Base-by-base conservation (phyloP, 106 monocot species). In the Vanilla planifolia region DNA sequence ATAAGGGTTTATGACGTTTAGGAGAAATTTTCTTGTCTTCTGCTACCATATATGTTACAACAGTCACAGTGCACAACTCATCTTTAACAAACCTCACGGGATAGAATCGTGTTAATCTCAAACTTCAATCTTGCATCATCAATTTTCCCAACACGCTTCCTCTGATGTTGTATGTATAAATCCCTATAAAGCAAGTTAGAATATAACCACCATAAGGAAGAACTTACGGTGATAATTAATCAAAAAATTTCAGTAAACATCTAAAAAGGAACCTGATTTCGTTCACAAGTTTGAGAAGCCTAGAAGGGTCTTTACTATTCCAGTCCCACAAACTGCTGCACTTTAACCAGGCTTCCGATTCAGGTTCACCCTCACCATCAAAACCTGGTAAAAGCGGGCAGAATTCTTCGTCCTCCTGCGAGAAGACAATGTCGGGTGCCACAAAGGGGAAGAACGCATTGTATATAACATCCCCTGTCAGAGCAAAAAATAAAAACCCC, bases 41-140 rank as follows among this genome's bases (percentile, higher is more conserved):
- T n/a, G n/a, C n/a, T n/a, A n/a, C n/a, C n/a, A n/a, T n/a, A n/a
- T n/a, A n/a, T n/a, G n/a, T 30, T 30, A 53, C n/a, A 32, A 32
- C 53, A 53, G 16, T 5, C 28, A 53, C 32, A 16, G 21, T 16
- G 30, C 14, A n/a, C 29, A 57, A 21, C 20, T 9, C 35, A 17
- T 35, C 33, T 57, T 35, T 17, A 57, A 57, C 57, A 26, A 57
- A 90, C 96, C 96, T 98, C 73, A 48, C 87, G 73, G 0, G 91
- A 73, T 33, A 91, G 69, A 69, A 81, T 70, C 2, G 96, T 91
- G 61, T 48, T 84, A 19, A 88, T 74, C 51, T 98, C 91, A 68
- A 98, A 98, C 69, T 86, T 87, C 65, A 98, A 62, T 33, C 96
- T 78, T 6, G 70, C 77, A 62, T 98, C 96, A 33, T 88, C 77